Percentiles rank a stretch among this genome's conserved stretches.
phyloP scores from a whole-genome alignment of 2,329 filamentous ascomycete species.

The Myotisia sp. region DNA sequence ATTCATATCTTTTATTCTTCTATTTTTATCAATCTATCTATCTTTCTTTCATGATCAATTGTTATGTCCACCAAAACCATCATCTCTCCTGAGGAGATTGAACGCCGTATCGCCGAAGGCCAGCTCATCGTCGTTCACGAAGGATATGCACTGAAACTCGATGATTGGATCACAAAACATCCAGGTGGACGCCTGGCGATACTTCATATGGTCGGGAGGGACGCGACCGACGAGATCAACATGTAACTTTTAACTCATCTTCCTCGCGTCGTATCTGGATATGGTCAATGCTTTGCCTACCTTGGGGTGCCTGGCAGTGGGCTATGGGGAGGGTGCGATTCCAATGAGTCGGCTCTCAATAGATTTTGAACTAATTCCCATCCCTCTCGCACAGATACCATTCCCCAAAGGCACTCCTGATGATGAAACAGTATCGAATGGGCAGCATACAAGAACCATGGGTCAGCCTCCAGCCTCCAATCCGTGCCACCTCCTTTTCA shows the following conservation, averaged over 20 bases:
- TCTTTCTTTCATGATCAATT: no score
- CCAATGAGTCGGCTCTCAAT: no score
- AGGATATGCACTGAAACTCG: constrained; percentile 66
- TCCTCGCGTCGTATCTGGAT: no score
- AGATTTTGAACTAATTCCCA: constrained; percentile 2
- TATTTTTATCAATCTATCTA: no score
- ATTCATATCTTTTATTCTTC: no score
- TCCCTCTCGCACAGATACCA: constrained; percentile 35
- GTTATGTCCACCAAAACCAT: no score
- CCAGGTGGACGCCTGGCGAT: constrained; percentile 86
- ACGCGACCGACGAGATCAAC: constrained; percentile 86
- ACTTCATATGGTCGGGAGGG: constrained; percentile 78
- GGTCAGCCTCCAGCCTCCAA: constrained; percentile 77
- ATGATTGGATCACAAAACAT: constrained; percentile 77
- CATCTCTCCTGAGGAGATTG: constrained; percentile 52
- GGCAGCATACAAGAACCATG: constrained; percentile 66
- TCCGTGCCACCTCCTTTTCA: constrained; percentile 72
- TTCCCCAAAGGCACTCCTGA: constrained; percentile 56
- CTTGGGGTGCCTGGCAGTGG: no score
- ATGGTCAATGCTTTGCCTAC: no score
- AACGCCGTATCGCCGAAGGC: constrained; percentile 70
- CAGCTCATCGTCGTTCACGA: constrained; percentile 67
- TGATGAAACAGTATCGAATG: constrained; percentile 71
- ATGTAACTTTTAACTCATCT: constrained; percentile 48
- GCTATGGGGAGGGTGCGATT: no score